Conservation (phyloP, 2,329 filamentous ascomycete genomes). For the Fusarium cyanostomum region DNA sequence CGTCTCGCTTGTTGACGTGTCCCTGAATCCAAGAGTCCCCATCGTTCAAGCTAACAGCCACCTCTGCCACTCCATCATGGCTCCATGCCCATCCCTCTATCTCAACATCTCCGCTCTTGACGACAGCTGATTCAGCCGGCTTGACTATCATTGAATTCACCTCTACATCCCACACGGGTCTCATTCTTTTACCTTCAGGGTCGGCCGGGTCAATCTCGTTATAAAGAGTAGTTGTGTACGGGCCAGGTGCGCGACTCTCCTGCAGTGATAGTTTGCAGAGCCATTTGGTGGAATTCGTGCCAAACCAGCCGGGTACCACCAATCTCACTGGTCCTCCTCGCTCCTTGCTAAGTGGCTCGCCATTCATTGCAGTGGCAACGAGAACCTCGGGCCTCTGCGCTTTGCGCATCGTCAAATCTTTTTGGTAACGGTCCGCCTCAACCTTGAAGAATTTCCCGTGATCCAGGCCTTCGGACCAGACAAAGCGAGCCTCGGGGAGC, state of each 20-base stretch:
- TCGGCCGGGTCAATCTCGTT: slow-evolving; percentile 11
- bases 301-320: slow-evolving; percentile 19
- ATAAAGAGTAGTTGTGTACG: slow-evolving; percentile 1
- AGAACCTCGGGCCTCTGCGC: background rate
- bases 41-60: background rate
- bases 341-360: background rate
- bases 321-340: slow-evolving; percentile 13
- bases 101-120: background rate
- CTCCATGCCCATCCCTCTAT: slow-evolving; percentile 14
- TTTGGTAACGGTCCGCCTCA: slow-evolving; percentile 13
- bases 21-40: background rate
- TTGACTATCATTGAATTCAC: slow-evolving; percentile 22
- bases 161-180: slow-evolving; percentile 18
- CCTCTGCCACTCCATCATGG: background rate
- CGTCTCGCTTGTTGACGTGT: background rate
- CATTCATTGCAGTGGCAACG: slow-evolving; percentile 1
- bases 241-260: background rate
- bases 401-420: background rate
- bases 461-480: slow-evolving; percentile 17
- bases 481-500: background rate
- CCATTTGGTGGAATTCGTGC: slow-evolving; percentile 24
- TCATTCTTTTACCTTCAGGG: background rate
- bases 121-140: background rate
- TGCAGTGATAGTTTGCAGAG: slow-evolving; percentile 1
- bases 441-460: slow-evolving; percentile 6